Evolutionary conservation across 1,284 basidiomycete species (phyloP), one percentile per base, ranked within the genome.

Genomic region (Irpex rosettiformis): DNA sequence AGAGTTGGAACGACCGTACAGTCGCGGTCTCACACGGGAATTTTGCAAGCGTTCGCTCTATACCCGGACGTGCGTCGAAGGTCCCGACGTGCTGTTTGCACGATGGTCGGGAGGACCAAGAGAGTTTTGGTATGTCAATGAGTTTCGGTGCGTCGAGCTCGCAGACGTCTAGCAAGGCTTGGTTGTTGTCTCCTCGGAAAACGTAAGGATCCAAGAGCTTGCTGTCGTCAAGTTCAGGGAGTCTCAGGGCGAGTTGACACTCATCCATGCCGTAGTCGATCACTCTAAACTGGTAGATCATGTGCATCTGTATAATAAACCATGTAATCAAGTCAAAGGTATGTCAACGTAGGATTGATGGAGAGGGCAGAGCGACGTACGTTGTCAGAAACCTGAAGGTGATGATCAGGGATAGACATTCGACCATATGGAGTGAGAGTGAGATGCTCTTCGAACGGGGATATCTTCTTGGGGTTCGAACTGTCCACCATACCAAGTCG

Each of bases 251-350:
- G 42, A 69, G 59, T 52, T 63, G 63, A 56, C 68, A 68, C n/a
- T 61, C 58, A 43, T 69, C 68, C 68, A 69, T 69, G 16, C 68
- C 67, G 40, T 59, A 69, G 59, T 69, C 68, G 43, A 65, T 52
- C 8, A 63, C 64, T 28, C 67, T 63, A 60, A 69, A 66, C 47
- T 68, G 68, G 29, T 61, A 61, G 30, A 69, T 64, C 11, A 65
- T 64, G 52, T 58, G 61, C 10, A 58, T 64, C 67, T 68, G 52
- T 4, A 45, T 22, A 45, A 37, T 16, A 37, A 37, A 6, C n/a
- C n/a, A n/a, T n/a, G n/a, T n/a, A n/a, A n/a, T n/a, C n/a, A n/a
- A n/a, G n/a, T n/a, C n/a, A n/a, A n/a, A 11, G 33, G 33, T 37
- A 37, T 37, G 33, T 37, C 16, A 37, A 37, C 21, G 8, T 59